A percentile compares a stretch with the other conserved stretches of the same genome.
These are phyloP conservation scores for Haplographium delicatum DNA, from an alignment of 495 filamentous ascomycete genomes.

Conservation along the genomic window DNA sequence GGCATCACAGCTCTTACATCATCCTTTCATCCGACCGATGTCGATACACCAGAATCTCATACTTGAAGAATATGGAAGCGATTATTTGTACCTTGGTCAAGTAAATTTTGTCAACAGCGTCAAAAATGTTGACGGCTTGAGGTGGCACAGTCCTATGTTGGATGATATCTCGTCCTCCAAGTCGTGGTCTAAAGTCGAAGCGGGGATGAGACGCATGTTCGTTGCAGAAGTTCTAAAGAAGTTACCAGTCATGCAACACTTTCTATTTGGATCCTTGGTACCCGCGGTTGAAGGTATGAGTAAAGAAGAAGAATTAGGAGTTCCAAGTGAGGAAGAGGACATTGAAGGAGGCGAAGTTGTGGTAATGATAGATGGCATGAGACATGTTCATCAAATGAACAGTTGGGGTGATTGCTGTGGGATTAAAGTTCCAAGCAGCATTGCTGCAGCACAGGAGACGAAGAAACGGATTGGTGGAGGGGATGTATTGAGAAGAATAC, in stretches of 20 bases:
- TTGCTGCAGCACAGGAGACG: slow-evolving; percentile 83
- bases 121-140: slow-evolving; percentile 90
- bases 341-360: slow-evolving; percentile 48
- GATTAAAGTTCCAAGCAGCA: slow-evolving; percentile 92
- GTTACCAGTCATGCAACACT: slow-evolving; percentile 97
- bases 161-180: slow-evolving; percentile 95
- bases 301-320: slow-evolving; percentile 41
- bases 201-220: slow-evolving; percentile 95
- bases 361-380: slow-evolving; percentile 58
- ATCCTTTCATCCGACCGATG: slow-evolving; percentile 80
- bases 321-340: slow-evolving; percentile 42
- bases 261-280: slow-evolving; percentile 81
- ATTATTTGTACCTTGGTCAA: slow-evolving; percentile 86
- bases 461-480: slow-evolving; percentile 62
- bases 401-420: slow-evolving; percentile 97
- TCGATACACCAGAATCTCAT: slow-evolving; percentile 80
- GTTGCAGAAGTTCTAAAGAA: slow-evolving; percentile 88
- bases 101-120: slow-evolving; percentile 91
- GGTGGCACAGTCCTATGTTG: slow-evolving; percentile 98
- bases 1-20: slow-evolving; percentile 79
- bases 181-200: slow-evolving; percentile 88
- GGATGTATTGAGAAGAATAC: slow-evolving; percentile 71
- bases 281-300: slow-evolving; percentile 80
- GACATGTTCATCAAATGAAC: slow-evolving; percentile 60
- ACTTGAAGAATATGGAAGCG: slow-evolving; percentile 76